Evolutionary conservation across 2,329 filamentous ascomycete genomes (phyloP).

Genomic region (Xylariaceae sp.): DNA sequence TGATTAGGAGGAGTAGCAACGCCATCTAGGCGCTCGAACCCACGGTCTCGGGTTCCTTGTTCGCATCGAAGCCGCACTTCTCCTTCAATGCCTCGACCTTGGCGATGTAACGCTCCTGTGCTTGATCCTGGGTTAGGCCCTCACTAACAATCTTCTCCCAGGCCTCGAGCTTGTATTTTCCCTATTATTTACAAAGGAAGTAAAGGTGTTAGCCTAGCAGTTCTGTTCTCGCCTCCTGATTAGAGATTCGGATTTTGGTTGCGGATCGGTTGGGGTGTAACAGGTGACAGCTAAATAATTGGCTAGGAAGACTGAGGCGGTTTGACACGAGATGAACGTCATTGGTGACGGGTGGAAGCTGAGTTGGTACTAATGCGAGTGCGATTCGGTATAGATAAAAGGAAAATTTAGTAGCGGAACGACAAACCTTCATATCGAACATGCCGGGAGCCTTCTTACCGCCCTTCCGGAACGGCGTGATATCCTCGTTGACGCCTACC

Average conservation of each 20-base stretch:
- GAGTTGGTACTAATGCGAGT: background rate
- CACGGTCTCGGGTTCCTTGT: constrained; percentile 67
- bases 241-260: constrained; percentile 2
- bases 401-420: background rate
- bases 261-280: background rate
- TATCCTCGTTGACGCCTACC: constrained; percentile 62
- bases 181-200: constrained; percentile 50
- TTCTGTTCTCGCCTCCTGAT: background rate
- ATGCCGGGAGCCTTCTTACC: constrained; percentile 61
- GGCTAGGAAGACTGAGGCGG: too few relatives aligned
- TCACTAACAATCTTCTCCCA: constrained; percentile 76
- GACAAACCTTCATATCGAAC: constrained; percentile 70
- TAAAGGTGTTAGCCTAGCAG: constrained; percentile 8
- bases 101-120: constrained; percentile 78
- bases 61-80: constrained; percentile 69
- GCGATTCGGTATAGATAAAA: background rate
- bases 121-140: constrained; percentile 65
- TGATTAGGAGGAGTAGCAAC: constrained; percentile 19
- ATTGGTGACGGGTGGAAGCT: too few relatives aligned
- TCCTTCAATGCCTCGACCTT: constrained; percentile 74
- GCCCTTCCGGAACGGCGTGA: constrained; percentile 55
- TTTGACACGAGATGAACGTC: too few relatives aligned
- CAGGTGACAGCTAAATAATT: too few relatives aligned
- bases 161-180: constrained; percentile 79
- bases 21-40: constrained; percentile 21